phyloP scores from a whole-genome alignment of 768 basidiomycete genomes.

The Leccinellum albellum region DNA sequence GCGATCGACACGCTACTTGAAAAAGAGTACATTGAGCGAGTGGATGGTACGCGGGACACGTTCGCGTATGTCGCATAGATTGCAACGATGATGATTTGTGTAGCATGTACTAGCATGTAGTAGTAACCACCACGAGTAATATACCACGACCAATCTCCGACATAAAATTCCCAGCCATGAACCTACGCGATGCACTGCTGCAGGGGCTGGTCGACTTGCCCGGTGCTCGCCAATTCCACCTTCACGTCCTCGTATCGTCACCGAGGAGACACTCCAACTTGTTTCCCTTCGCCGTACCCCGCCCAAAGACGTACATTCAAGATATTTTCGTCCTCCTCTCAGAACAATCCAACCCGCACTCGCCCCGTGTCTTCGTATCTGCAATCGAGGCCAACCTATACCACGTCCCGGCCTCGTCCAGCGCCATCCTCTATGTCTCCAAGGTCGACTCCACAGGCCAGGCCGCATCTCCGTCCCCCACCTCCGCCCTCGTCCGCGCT shows the following conservation, averaged over 20 bases:
- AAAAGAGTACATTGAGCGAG: slow-evolving; percentile 96
- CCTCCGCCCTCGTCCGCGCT: slow-evolving; percentile 60
- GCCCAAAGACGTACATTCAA: slow-evolving; percentile 65
- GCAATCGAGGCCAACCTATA: slow-evolving; percentile 81
- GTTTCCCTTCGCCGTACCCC: slow-evolving; percentile 70
- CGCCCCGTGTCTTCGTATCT: slow-evolving; percentile 61
- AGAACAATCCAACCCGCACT: slow-evolving; percentile 48
- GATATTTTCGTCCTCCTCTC: slow-evolving; percentile 76
- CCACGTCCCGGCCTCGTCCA: slow-evolving; percentile 62
- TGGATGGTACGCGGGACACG: slow-evolving; percentile 86
- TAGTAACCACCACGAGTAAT: too few species aligned
- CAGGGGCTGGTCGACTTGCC: slow-evolving; percentile 52
- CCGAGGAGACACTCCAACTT: slow-evolving; percentile 64
- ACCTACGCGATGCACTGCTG: slow-evolving; percentile 62
- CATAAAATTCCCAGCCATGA: slow-evolving; percentile 29
- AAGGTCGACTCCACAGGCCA: slow-evolving; percentile 95
- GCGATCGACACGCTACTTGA: slow-evolving; percentile 90
- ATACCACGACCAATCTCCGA: slow-evolving; percentile 9
- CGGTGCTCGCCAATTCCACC: slow-evolving; percentile 66
- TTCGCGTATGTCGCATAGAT: slow-evolving; percentile 36
- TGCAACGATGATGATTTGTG: neutral
- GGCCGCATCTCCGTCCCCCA: slow-evolving; percentile 58
- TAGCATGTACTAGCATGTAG: slow-evolving; percentile 3
- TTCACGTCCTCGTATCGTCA: slow-evolving; percentile 70
- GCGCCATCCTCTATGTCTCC: slow-evolving; percentile 80